Base-by-base conservation (phyloP, 306 rosid genomes). In the Sicyos edulis region DNA sequence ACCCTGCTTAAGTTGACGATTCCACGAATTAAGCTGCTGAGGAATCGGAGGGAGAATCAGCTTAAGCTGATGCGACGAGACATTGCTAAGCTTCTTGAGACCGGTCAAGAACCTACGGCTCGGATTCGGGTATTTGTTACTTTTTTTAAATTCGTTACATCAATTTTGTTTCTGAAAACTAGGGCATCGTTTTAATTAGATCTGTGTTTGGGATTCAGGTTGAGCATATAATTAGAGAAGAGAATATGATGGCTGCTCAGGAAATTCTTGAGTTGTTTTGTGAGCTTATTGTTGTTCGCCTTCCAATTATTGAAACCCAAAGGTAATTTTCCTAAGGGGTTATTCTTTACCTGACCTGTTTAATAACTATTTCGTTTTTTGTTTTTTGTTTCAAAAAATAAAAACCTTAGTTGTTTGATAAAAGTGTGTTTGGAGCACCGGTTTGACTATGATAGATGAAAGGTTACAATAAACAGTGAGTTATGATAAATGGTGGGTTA, bases 51-150 rank as follows among this genome's bases (percentile, higher is more conserved):
- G 78, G 98, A 91, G 76, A 80, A 80, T 80, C 98, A 90, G 79
- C 57, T 93, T 54, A 93, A 79, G 83, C 93, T 90, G 81, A 93
- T 91, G 98, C 89, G 98, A 14, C 91, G 95, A 3, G 97, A 91
- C 32, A 91, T 93, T 77, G 96, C 96, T 79, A 93, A 93, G 88
- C 90, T 93, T 75, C 98, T 93, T 78, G 97, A 91, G 83, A 90
- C 97, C 67, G 96, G 98, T 59, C 98, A 93, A 80, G 97, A 93
- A 80, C 97, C 98, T 78, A 90, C 98, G 3, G 98, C 98, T 78
- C 92, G 97, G 7, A 88, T 93, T 54, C 84, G 98, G 86, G 97
- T 93, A 85, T 45, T 60, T 62, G 20, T 40, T 70, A 2, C 37
- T 20, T 9, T 26, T 24, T 7, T 3, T 7, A 15, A 15, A 3